Percentiles rank a stretch among this genome's conserved stretches.
phyloP scores from a whole-genome alignment of 805 yeast species.

The Grigorovia transvaalensis region DNA sequence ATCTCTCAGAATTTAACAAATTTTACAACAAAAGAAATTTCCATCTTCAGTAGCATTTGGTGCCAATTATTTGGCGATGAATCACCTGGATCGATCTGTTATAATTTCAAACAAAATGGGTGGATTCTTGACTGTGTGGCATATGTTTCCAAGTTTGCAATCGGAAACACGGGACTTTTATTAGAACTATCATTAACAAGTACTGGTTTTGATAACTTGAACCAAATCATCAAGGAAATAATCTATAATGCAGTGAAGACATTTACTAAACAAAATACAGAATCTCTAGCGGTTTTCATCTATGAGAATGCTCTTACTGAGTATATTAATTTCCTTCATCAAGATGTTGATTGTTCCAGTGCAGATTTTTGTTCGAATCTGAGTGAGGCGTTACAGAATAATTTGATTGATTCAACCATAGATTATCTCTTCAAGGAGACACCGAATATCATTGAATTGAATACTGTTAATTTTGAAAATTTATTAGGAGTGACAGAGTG shows the following conservation, averaged over 20 bases:
- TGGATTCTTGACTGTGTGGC: constrained; percentile 34
- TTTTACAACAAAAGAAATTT: constrained; percentile 16
- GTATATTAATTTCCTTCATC: constrained; percentile 36
- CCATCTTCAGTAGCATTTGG: constrained; percentile 36
- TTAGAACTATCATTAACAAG: constrained; percentile 42
- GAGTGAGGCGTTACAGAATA: constrained; percentile 33
- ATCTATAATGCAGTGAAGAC: constrained; percentile 16
- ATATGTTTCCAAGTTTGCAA: constrained; percentile 31
- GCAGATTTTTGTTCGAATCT: constrained; percentile 39
- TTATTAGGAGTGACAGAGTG: constrained; percentile 26
- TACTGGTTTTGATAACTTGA: constrained; percentile 34
- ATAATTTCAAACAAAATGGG: constrained; percentile 28
- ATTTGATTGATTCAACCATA: constrained; percentile 24
- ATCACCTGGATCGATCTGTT: constrained; percentile 39
- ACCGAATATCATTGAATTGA: constrained; percentile 21
- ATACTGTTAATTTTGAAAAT: constrained; percentile 5
- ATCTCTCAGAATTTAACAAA: constrained; percentile 7
- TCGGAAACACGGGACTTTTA: constrained; percentile 33
- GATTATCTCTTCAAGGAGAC: constrained; percentile 37
- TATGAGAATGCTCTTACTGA: constrained; percentile 41
- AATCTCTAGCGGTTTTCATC: constrained; percentile 32
- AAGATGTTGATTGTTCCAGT: constrained; percentile 30
- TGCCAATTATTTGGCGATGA: constrained; percentile 57
- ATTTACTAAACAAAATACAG: constrained; percentile 11
- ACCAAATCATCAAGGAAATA: constrained; percentile 28